Conservation (phyloP, 2,329 filamentous ascomycete species). For the Claviceps sp. region DNA sequence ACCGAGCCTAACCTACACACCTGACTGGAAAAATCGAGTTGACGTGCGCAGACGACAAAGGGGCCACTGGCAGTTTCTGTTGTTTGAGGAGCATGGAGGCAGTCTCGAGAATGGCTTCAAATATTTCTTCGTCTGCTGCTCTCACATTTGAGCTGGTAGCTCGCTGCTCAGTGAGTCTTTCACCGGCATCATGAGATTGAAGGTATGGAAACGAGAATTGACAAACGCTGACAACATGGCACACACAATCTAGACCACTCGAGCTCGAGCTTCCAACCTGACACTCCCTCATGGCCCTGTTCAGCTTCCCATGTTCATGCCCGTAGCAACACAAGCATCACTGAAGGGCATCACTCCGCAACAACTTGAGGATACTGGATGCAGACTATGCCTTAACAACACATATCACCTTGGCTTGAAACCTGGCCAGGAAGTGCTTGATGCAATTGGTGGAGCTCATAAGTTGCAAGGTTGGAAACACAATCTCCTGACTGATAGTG, state of each 20-base stretch:
- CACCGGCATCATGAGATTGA: background rate
- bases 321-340: slow-evolving; percentile 91
- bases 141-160: slow-evolving; percentile 67
- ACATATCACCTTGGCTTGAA: slow-evolving; percentile 95
- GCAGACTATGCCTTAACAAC: slow-evolving; percentile 89
- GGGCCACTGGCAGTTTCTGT: background rate
- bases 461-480: slow-evolving; percentile 89
- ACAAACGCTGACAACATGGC: background rate
- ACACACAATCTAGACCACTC: slow-evolving; percentile 55
- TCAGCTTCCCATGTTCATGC: slow-evolving; percentile 91
- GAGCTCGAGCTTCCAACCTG: slow-evolving; percentile 79
- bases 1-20: slow-evolving; percentile 3
- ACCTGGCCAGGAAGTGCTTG: slow-evolving; percentile 79
- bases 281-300: slow-evolving; percentile 86
- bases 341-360: slow-evolving; percentile 88
- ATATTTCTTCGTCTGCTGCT: slow-evolving; percentile 46
- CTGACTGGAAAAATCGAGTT: slow-evolving; percentile 5
- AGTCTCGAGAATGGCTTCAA: slow-evolving; percentile 32
- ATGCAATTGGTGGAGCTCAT: slow-evolving; percentile 82
- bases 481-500: slow-evolving; percentile 80
- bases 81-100: slow-evolving; percentile 14
- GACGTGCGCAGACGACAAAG: background rate
- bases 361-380: slow-evolving; percentile 80
- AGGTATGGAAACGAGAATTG: background rate
- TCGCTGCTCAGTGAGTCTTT: slow-evolving; percentile 58